Conservation (phyloP, 2,329 filamentous ascomycete species). For the Botryotinia convoluta region DNA sequence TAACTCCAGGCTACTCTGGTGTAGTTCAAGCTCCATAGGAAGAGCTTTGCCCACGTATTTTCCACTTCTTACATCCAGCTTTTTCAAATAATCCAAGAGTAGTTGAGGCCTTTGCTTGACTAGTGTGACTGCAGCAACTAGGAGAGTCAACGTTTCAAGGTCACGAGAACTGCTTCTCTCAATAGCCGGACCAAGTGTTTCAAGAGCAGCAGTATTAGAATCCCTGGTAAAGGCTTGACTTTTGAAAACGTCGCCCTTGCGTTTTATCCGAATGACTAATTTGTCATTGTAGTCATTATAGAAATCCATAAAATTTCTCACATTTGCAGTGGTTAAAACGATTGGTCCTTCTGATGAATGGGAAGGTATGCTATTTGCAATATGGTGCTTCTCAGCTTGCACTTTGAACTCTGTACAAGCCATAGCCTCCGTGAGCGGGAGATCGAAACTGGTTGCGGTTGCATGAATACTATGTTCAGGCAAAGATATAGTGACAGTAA, state of each 20-base stretch:
- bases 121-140: slow-evolving; percentile 2
- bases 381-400: slow-evolving; percentile 4
- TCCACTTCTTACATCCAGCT: background rate
- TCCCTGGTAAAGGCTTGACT: background rate
- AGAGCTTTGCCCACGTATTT: slow-evolving; percentile 8
- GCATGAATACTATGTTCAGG: slow-evolving; percentile 11
- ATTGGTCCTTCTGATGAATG: background rate
- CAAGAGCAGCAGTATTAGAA: background rate
- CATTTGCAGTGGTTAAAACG: slow-evolving; percentile 10
- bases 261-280: background rate
- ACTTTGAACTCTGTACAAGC: slow-evolving; percentile 6
- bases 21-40: slow-evolving; percentile 6
- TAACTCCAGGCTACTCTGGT: slow-evolving; percentile 6
- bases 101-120: slow-evolving; percentile 4
- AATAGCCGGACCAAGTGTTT: background rate
- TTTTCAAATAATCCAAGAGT: background rate
- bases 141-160: background rate
- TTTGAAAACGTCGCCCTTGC: background rate
- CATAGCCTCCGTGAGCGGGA: background rate
- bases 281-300: slow-evolving; percentile 15
- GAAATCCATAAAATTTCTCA: slow-evolving; percentile 18
- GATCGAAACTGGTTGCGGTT: background rate
- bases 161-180: background rate
- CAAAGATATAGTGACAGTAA: slow-evolving; percentile 1
- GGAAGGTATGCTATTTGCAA: background rate